Base-by-base conservation (phyloP, 2,329 filamentous ascomycete species). In the Aureobasidium leucospermi region DNA sequence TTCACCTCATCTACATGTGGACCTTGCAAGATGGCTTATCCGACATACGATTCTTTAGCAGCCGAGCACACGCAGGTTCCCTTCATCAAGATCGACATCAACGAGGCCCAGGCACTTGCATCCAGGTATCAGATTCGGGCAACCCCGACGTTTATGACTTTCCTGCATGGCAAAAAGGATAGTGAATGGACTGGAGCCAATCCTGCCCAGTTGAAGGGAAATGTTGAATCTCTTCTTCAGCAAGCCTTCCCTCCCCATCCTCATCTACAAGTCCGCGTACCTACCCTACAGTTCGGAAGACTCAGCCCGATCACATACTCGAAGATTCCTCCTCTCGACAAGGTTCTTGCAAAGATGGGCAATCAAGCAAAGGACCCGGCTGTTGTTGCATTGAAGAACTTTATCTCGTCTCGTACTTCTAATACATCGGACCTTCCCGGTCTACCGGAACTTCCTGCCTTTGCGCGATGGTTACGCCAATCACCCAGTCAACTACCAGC, bases 111-210 rank as follows among this genome's bases (percentile, higher is more conserved):
- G 2, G 81, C 79, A 59, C 83, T 89, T 49, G 85, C 80, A 28
- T 78, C 78, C 43, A 81, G 80, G 61, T 95, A 88, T 69, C 75
- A 79, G 1, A 81, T 96, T 55, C 80, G 83, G 2, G 87, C 87
- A 4, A 96, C 92, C 0, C 93, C 93, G 0, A 96, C 92, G 0
- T 96, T 97, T 68, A 83, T 94, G 68, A 93, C 90, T 0, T 95
- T 92, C 68, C 74, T 93, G 8, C 86, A 81, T 56, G 90, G 91
- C 1, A 75, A 86, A 61, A 84, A 93, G 69, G 82, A 89, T 51
- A 86, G 90, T 63, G 82, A 87, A 65, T 97, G 92, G 92, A 82
- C 80, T 52, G 91, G 91, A 1, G 89, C 88, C 0, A 86, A 92
- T 67, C 80, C 83, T 2, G 78, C 79, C 11, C 79, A 84, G 15